Base-by-base conservation (phyloP, 2,329 filamentous ascomycete species). In the Mariannaea sp. region DNA sequence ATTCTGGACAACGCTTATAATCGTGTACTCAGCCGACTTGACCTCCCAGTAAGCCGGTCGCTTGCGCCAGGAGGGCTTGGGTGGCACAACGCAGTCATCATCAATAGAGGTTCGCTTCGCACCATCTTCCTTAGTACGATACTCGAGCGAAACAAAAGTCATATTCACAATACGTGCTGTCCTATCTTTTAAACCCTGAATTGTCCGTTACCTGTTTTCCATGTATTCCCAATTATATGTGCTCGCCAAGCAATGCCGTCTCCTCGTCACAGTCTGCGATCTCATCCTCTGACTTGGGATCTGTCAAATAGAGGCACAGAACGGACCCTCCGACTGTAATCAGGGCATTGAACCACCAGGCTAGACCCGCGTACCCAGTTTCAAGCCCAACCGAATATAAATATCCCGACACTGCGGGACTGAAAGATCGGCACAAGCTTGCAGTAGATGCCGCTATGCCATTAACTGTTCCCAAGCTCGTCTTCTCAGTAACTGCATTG, bases 361-460 rank as follows among this genome's bases (percentile, higher is more conserved):
- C 88, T 26, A 97, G 78, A 16, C 92, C 92, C 4, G 92, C 92
- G 69, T 91, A 93, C 27, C 92, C 92, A 5, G 86, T 81, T 58
- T 85, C 81, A 29, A 95, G 81, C 42, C 94, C 94, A 44, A 87
- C 77, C 3, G 91, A 84, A 72, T 96, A 95, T 17, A 97, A 80
- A 24, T 91, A 77, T 2, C 94, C 94, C 4, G 92, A 95, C 4
- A 97, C 76, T 0, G 90, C 92, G 2, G 94, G 94, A 1, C 93
- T 93, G 56, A 97, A 87, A 0, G 92, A 91, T 51, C 94, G 84
- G 69, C 88, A 92, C 35, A 97, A 76, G 68, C 92, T 96, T 4
- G 94, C 94, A 1, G 90, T 92, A 2, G 92, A 96, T 19, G 92
- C 92, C 0, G 92, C 92, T 8, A 92, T 87, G 13, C 94, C 94